Conservation (phyloP, 371 early-diverging fungal genomes). For the Mucor irregularis region DNA sequence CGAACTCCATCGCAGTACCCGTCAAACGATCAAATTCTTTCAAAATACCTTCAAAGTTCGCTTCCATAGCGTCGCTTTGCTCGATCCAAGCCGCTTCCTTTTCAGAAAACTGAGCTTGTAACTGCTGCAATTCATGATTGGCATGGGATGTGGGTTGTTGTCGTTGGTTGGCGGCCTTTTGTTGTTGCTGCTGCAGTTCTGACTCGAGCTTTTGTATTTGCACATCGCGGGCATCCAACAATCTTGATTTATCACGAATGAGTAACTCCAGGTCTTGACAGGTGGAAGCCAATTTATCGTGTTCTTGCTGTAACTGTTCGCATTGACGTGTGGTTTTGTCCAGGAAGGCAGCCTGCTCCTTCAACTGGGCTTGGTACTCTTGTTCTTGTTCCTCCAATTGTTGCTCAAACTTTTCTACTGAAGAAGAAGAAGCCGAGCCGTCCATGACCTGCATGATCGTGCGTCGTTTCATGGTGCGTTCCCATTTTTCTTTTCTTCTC, state of each 20-base stretch:
- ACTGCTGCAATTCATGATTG: too few relatives aligned
- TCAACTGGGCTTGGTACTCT: slow-evolving; percentile 47
- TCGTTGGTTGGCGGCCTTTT: neutral
- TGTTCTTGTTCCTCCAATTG: slow-evolving; percentile 45
- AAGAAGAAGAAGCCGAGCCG: neutral
- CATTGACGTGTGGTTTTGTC: slow-evolving; percentile 33
- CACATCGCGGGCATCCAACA: slow-evolving; percentile 40
- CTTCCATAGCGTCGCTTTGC: slow-evolving; percentile 44
- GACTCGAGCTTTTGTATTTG: slow-evolving; percentile 38
- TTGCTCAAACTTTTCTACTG: slow-evolving; percentile 37
- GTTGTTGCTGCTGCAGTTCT: neutral
- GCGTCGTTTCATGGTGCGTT: slow-evolving; percentile 35
- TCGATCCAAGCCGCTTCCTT: slow-evolving; percentile 46
- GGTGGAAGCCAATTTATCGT: slow-evolving; percentile 28
- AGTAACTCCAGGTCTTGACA: slow-evolving; percentile 46
- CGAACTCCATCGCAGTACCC: slow-evolving; percentile 56
- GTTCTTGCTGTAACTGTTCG: slow-evolving; percentile 28
- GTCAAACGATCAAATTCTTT: slow-evolving; percentile 62
- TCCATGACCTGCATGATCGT: slow-evolving; percentile 34
- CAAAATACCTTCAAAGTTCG: slow-evolving; percentile 56
- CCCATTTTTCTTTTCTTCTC: slow-evolving; percentile 33
- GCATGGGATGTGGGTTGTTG: too few relatives aligned
- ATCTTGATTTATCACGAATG: slow-evolving; percentile 35
- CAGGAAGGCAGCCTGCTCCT: slow-evolving; percentile 44
- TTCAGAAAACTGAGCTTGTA: slow-evolving; percentile 38